A percentile compares a stretch with the other conserved stretches of the same genome.
phyloP scores from a whole-genome alignment of 768 basidiomycete genomes.

The Leucocoprinus sp. region DNA sequence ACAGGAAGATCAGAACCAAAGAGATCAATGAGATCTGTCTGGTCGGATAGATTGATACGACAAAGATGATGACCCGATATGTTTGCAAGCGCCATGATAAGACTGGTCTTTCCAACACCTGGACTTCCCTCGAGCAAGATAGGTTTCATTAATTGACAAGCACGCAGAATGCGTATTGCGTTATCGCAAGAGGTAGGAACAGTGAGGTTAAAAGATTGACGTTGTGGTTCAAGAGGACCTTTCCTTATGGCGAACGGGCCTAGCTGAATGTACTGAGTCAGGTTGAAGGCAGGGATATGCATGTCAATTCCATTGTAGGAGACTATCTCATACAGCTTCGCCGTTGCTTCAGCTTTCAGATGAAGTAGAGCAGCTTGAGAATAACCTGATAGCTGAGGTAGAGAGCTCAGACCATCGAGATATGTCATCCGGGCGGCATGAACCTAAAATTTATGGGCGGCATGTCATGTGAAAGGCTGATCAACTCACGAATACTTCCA shows the following conservation, averaged over 20 bases:
- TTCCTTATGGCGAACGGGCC: conserved; percentile 68
- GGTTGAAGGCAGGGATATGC: conserved; percentile 24
- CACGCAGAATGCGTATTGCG: conserved; percentile 80
- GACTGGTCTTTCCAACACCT: conserved; percentile 95
- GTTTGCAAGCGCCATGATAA: conserved; percentile 80
- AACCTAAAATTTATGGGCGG: conserved; percentile 41
- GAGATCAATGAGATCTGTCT: conserved; percentile 92
- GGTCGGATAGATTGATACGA: conserved; percentile 96
- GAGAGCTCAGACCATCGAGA: conserved; percentile 78
- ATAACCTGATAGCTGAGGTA: conserved; percentile 64
- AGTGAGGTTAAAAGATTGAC: conserved; percentile 62
- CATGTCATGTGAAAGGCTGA: conserved; percentile 1
- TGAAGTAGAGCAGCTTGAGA: conserved; percentile 47
- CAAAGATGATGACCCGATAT: conserved; percentile 71
- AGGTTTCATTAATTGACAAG: conserved; percentile 84
- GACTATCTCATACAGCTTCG: conserved; percentile 47
- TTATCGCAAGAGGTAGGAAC: conserved; percentile 89
- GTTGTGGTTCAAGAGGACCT: conserved; percentile 34
- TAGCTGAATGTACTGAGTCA: conserved; percentile 39
- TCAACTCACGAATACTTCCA: conserved; percentile 60
- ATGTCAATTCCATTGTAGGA: conserved; percentile 28
- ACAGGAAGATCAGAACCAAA: conserved; percentile 96
- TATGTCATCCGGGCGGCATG: conserved; percentile 92
- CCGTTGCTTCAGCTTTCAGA: conserved; percentile 52
- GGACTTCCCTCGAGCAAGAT: conserved; percentile 96